These are phyloP conservation scores for Chlorophyllum brunneum DNA, from an alignment of 768 basidiomycete genomes.

Conservation along the genomic window DNA sequence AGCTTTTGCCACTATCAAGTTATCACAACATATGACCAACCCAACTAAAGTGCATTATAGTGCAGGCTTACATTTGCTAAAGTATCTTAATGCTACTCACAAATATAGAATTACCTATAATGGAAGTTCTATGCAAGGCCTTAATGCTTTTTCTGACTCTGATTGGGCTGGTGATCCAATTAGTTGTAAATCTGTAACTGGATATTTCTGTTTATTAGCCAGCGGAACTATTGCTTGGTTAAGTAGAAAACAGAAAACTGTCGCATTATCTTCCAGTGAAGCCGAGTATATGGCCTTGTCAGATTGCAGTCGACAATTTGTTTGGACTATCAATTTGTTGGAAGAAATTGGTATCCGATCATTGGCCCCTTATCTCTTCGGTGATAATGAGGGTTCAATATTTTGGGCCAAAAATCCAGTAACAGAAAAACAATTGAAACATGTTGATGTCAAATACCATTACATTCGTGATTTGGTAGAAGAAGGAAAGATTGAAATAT, in stretches of 20 bases:
- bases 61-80: no score
- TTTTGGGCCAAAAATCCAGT: no score
- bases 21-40: no score
- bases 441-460: no score
- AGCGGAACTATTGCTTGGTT: neutral
- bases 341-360: slow-evolving; percentile 2
- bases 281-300: slow-evolving; percentile 4
- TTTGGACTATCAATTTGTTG: slow-evolving; percentile 11
- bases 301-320: slow-evolving; percentile 14
- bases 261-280: neutral
- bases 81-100: no score
- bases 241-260: neutral
- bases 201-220: slow-evolving; percentile 14
- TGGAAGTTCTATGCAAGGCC: slow-evolving; percentile 5
- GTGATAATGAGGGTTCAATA: slow-evolving; percentile 15
- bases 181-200: slow-evolving; percentile 18
- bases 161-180: slow-evolving; percentile 5
- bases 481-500: no score
- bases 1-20: no score
- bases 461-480: no score
- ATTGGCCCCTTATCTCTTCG: neutral
- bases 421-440: no score
- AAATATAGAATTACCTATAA: no score
- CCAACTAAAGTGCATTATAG: no score
- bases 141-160: no score